Percentiles rank a stretch among this genome's conserved stretches.
phyloP scores from a whole-genome alignment of 352 stramenopile genomes.

The Poterioochromonas sp. region DNA sequence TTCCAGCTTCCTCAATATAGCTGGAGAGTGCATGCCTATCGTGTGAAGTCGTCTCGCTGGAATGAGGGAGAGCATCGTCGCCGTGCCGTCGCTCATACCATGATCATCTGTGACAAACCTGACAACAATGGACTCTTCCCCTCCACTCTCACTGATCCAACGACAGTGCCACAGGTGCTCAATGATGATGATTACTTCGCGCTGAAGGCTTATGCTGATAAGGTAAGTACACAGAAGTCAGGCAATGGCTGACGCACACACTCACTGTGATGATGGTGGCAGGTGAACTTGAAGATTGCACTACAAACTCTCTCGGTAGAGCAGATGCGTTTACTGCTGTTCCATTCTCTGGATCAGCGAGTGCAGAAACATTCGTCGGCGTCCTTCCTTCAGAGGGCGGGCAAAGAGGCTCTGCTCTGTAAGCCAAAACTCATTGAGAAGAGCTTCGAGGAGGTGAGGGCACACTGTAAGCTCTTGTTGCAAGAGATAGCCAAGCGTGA shows the following conservation, averaged over 20 bases:
- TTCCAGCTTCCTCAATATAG: neutral
- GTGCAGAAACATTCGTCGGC: no score
- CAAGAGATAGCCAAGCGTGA: no score
- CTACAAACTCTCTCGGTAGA: neutral
- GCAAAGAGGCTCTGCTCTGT: no score
- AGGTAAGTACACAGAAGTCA: neutral
- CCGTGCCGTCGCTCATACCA: conserved; percentile 9
- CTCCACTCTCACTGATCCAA: neutral
- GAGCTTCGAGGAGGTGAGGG: no score
- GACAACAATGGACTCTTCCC: neutral
- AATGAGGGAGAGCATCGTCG: neutral
- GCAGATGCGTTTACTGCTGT: neutral
- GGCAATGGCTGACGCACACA: neutral
- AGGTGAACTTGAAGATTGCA: conserved; percentile 1
- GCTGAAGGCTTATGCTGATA: neutral
- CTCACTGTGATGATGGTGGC: neutral
- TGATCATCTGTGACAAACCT: conserved; percentile 21
- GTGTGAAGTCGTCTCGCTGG: neutral
- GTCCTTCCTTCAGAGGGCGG: no score
- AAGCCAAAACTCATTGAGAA: no score
- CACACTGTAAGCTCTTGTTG: no score
- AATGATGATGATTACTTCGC: neutral
- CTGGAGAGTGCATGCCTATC: neutral
- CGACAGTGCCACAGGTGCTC: neutral
- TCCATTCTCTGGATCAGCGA: neutral